Base-by-base conservation (phyloP, 257 asterid species). In the Craterostigma plantagineum region DNA sequence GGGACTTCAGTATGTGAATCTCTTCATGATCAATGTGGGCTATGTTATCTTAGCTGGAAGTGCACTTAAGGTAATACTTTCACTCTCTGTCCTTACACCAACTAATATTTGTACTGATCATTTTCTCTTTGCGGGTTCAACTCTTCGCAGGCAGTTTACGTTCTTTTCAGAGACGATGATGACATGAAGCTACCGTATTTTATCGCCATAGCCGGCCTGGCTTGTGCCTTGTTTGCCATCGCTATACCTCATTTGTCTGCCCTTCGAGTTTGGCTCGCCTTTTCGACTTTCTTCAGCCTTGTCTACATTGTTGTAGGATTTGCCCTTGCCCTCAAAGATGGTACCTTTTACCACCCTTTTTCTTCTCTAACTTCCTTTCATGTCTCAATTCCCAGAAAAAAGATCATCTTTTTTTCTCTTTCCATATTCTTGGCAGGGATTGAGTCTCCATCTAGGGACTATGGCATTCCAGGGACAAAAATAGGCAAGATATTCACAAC, bases 401-500 rank as follows among this genome's bases (percentile, higher is more conserved):
- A 23, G n/a, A n/a, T n/a, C n/a, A n/a, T n/a, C n/a, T 23, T 23
- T 23, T 23, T 23, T 23, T n/a, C n/a, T n/a, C n/a, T n/a, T n/a
- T n/a, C n/a, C n/a, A n/a, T n/a, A n/a, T n/a, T n/a, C n/a, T n/a
- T n/a, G n/a, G 16, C 41, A 46, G 51, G 51, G 1, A 4, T 30
- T 13, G 18, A 14, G 5, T 30, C 70, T 49, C 65, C 70, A 44
- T 30, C 70, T 12, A 65, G 91, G 49, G 78, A 77, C 57, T 77
- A 77, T 34, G 16, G 46, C 51, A 71, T 73, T 55, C 81, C 75
- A 4, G 76, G 66, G 43, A 39, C 73, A 18, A 41, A 38, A 23
- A 42, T 35, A 7, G 43, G 53, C 57, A 68, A 39, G 64, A 55
- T 70, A 52, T 77, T 71, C 52, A 52, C 76, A 11, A 74, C 69